These are phyloP conservation scores for Arabidopsis arenosa DNA, from an alignment of 345 rosid genomes.

Conservation along the genomic window DNA sequence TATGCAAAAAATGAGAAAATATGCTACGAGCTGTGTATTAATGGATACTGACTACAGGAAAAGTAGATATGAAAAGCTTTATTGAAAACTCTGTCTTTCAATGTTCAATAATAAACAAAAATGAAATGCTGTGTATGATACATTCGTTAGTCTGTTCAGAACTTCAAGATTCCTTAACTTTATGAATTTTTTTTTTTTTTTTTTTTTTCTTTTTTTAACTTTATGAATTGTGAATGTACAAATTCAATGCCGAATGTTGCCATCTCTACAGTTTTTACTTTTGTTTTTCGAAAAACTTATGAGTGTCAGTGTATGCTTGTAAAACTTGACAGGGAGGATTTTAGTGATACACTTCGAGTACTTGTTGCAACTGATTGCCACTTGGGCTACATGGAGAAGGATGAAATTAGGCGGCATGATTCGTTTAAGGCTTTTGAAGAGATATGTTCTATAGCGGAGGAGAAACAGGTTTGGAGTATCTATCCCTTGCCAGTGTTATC, in stretches of 20 bases:
- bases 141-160: neutral
- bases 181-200: neutral
- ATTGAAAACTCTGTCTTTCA: neutral
- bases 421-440: slow-evolving; percentile 95
- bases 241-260: neutral
- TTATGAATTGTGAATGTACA: neutral
- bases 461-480: slow-evolving; percentile 62
- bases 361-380: slow-evolving; percentile 98
- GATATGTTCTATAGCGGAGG: slow-evolving; percentile 92
- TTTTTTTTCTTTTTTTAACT: too few relatives aligned
- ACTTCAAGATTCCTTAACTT: neutral
- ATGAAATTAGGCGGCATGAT: slow-evolving; percentile 92
- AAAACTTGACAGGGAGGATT: slow-evolving; percentile 63
- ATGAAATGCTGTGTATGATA: neutral
- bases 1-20: neutral
- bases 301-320: slow-evolving; percentile 22
- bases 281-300: neutral
- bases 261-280: slow-evolving; percentile 10
- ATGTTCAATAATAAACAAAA: neutral
- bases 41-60: neutral
- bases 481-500: slow-evolving; percentile 20
- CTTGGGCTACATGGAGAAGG: slow-evolving; percentile 97
- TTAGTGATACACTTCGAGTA: slow-evolving; percentile 63
- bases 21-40: neutral
- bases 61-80: neutral